These are phyloP conservation scores for Aspergillus ruber DNA, from an alignment of 2,329 filamentous ascomycete species.

Conservation along the genomic window DNA sequence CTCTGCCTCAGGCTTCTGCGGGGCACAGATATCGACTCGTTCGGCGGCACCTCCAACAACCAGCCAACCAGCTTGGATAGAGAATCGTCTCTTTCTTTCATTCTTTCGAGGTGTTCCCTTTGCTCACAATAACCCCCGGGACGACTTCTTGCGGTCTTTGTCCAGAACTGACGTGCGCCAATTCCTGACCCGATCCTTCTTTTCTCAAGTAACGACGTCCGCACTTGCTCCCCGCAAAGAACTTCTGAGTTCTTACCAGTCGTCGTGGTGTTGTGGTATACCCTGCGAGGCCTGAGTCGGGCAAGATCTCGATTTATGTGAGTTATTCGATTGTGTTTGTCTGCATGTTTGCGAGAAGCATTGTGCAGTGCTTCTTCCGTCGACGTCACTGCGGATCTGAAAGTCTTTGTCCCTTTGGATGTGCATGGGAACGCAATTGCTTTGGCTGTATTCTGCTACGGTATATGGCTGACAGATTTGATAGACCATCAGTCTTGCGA, in stretches of 20 bases:
- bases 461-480: conserved; percentile 11
- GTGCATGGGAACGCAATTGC: conserved; percentile 2
- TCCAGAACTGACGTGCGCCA: background rate
- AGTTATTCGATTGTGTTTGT: conserved; percentile 13
- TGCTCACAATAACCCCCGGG: background rate
- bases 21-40: too few relatives aligned
- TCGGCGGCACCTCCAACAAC: too few relatives aligned
- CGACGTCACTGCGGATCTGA: background rate
- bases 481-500: conserved; percentile 16
- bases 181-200: conserved; percentile 12
- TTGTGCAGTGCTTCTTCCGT: background rate
- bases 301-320: conserved; percentile 22
- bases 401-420: conserved; percentile 9
- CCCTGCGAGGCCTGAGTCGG: conserved; percentile 20
- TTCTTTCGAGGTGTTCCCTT: background rate
- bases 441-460: background rate
- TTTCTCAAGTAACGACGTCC: conserved; percentile 15
- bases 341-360: background rate
- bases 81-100: background rate
- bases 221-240: conserved; percentile 17
- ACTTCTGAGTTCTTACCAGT: conserved; percentile 6
- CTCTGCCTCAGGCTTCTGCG: too few relatives aligned
- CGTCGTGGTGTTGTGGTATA: conserved; percentile 25
- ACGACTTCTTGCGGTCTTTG: background rate
- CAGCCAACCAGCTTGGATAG: too few relatives aligned